Conservation (phyloP, 108 stramenopile species). For the Pseudonitzschia multiseries region DNA sequence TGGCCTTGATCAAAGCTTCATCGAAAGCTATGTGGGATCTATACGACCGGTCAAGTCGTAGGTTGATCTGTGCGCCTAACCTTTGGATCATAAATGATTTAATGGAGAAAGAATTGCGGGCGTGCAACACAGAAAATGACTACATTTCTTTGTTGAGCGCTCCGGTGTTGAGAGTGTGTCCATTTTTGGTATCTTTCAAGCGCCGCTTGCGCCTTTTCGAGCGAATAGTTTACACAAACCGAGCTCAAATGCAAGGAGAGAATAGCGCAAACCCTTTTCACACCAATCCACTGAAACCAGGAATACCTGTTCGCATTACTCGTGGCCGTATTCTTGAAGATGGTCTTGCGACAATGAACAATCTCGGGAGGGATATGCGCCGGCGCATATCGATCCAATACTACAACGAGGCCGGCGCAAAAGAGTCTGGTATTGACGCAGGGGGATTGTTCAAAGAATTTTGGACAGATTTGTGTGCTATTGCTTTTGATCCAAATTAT, state of each 20-base stretch:
- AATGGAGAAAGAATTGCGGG: conserved; percentile 62
- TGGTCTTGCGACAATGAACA: conserved; percentile 77
- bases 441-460: conserved; percentile 99
- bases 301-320: conserved; percentile 75
- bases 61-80: conserved; percentile 79
- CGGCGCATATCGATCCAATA: conserved; percentile 79
- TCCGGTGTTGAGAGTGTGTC: conserved; percentile 77
- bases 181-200: conserved; percentile 86
- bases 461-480: conserved; percentile 83
- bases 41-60: conserved; percentile 79
- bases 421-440: conserved; percentile 92
- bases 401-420: conserved; percentile 76
- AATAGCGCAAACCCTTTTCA: conserved; percentile 50
- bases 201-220: conserved; percentile 85
- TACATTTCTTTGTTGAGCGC: conserved; percentile 53
- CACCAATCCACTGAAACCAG: conserved; percentile 59
- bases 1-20: conserved; percentile 60
- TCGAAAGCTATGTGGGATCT: conserved; percentile 72
- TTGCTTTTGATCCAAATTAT: conserved; percentile 90
- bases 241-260: conserved; percentile 42
- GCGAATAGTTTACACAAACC: conserved; percentile 62
- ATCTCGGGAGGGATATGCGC: conserved; percentile 79
- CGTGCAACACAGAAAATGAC: conserved; percentile 64
- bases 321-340: conserved; percentile 86
- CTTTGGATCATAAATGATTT: conserved; percentile 80